Base-by-base conservation (phyloP, 805 yeast species). In the Metschnikowia colocasiae region DNA sequence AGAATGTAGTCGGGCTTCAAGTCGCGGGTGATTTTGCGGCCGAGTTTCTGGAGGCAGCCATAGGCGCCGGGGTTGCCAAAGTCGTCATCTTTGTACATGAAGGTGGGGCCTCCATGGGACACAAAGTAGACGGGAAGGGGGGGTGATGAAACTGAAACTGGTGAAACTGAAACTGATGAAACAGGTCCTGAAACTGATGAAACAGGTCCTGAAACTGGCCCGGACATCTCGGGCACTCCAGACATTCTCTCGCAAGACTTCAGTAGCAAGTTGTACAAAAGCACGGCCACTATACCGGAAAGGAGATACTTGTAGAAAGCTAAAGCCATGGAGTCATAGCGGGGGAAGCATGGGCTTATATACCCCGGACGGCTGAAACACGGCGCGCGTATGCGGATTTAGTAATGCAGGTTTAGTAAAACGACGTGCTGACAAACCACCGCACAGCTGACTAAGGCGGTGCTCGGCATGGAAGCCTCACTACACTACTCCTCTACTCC, bases 41-140 rank as follows among this genome's bases (percentile, higher is more conserved):
- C 95, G 6, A 83, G 50, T 19, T 64, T 55, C 40, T 71, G 64
- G 6, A 82, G 71, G 4, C 67, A 67, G 20, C 71, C 67, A 70
- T 77, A 84, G 0, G 92, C 91, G 4, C 87, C 87, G 47, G 78
- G 74, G 31, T 84, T 79, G 16, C 80, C 80, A 40, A 69, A 65
- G 19, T 64, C 69, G 42, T 69, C 75, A n/a, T 71, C 64, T 30
- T 57, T 56, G 56, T 83, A 82, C 72, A 85, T 78, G 61, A 87
- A 85, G 1, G 86, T 81, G 6, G 95, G 95, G 0, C 91, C 94
- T 6, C 95, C 95, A 65, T 87, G 95, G n/a, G 88, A 81, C 36
- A 85, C 60, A 62, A 86, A 87, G 60, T 67, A 84, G 1, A 81
- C 76, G 6, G 94, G 92, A 16, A 63, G 64, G 13, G 64, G 13